Evolutionary conservation across 208 protist species (phyloP).

Genomic region (Herpetomonas tarakana): DNA sequence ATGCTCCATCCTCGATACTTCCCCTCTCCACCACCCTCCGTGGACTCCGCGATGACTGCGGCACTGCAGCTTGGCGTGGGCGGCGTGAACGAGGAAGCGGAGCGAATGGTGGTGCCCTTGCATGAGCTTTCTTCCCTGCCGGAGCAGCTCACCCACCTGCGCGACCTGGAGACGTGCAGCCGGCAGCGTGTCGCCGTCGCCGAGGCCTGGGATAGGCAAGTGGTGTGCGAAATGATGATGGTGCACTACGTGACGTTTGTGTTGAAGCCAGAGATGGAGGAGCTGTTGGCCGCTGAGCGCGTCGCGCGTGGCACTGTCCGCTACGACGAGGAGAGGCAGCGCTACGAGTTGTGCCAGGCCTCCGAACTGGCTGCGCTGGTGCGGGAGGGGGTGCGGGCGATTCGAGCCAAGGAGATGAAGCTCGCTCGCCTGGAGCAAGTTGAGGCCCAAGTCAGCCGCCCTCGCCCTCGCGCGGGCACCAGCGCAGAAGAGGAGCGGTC

Average conservation of each 20-base stretch:
- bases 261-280: conserved; percentile 62
- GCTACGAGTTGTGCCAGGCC: conserved; percentile 46
- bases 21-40: too few species aligned
- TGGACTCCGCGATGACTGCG: too few species aligned
- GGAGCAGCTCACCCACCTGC: conserved; percentile 21
- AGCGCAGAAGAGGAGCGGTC: not conserved
- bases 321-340: conserved; percentile 54
- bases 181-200: conserved; percentile 39
- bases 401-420: conserved; percentile 47
- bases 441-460: not conserved
- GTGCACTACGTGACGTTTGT: conserved; percentile 76
- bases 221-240: conserved; percentile 71
- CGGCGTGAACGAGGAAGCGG: too few species aligned
- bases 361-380: conserved; percentile 32
- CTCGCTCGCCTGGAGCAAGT: conserved; percentile 5
- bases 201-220: conserved; percentile 63
- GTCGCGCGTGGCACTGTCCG: conserved; percentile 19
- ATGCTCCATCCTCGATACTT: too few species aligned
- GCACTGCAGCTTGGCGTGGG: too few species aligned
- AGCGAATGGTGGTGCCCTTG: conserved; percentile 4
- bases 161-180: conserved; percentile 38
- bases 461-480: not conserved
- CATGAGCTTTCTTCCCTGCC: conserved; percentile 13
- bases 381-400: conserved; percentile 20
- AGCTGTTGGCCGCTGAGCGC: conserved; percentile 43